Percentiles rank a stretch among this genome's conserved stretches.
phyloP scores from a whole-genome alignment of 495 filamentous ascomycete species.

The Penicillium maclennaniae region DNA sequence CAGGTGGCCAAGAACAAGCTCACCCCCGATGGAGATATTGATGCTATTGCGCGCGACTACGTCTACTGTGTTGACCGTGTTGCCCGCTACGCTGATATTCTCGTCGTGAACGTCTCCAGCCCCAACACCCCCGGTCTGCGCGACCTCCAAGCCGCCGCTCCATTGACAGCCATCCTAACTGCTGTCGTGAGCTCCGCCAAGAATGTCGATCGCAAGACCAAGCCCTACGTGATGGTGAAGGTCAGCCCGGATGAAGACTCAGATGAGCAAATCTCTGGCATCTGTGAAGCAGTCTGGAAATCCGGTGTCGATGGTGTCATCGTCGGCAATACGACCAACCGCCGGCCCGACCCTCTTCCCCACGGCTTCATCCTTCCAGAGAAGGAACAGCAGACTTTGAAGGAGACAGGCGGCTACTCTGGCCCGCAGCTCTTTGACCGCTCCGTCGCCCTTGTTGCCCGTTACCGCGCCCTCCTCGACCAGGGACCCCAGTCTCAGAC shows the following conservation, averaged over 20 bases:
- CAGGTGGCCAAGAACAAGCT: conserved; percentile 96
- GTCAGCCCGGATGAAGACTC: conserved; percentile 92
- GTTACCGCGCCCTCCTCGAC: conserved; percentile 75
- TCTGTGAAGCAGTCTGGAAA: conserved; percentile 78
- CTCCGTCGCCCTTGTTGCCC: conserved; percentile 69
- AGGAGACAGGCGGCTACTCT: conserved; percentile 83
- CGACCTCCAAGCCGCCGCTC: conserved; percentile 74
- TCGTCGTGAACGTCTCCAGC: conserved; percentile 95
- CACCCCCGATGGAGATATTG: conserved; percentile 78
- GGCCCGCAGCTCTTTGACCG: conserved; percentile 81
- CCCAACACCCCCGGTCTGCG: conserved; percentile 92
- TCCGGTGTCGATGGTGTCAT: conserved; percentile 91
- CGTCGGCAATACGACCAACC: conserved; percentile 95
- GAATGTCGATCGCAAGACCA: conserved; percentile 59
- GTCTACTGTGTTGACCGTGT: conserved; percentile 78
- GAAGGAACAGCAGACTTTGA: conserved; percentile 62
- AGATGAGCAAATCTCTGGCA: conserved; percentile 75
- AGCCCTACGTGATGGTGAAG: conserved; percentile 92
- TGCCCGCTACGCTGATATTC: conserved; percentile 82
- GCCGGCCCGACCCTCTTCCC: conserved; percentile 64
- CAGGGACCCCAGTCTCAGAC: conserved; percentile 24
- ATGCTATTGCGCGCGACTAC: conserved; percentile 81
- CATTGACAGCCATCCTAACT: conserved; percentile 71
- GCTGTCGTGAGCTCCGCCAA: conserved; percentile 78
- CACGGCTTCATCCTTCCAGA: conserved; percentile 56